Evolutionary conservation across 169 alveolate genomes (phyloP), one percentile per base, ranked within the genome.

Genomic region (Sarcocystis neurona): DNA sequence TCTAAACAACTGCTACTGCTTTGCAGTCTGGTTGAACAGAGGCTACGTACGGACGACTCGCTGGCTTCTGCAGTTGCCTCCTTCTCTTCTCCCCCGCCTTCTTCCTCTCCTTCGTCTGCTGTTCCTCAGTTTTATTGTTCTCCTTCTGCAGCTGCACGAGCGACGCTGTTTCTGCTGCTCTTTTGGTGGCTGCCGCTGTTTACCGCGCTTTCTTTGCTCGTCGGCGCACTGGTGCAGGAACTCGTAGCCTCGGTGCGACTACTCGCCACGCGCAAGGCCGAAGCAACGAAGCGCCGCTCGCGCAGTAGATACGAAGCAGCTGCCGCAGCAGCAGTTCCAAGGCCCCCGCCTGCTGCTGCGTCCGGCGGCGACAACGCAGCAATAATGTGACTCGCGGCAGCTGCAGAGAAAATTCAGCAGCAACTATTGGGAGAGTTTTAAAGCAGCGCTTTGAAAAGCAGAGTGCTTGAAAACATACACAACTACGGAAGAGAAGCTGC

Each of bases 151-250:
- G 53, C 20, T 12, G 82, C 43, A 1, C 82, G 41, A 10, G 12
- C 15, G 56, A 3, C n/a, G n/a, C n/a, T n/a, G n/a, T n/a, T 72
- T 72, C 34, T 72, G 53, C 34, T 72, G 20, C 39, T 72, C 2
- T 12, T 72, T 39, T 72, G 82, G 82, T 72, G 82, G 37, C 0
- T 37, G 3, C 82, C 82, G 1, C 56, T 72, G 30, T 18, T 72
- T 8, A 4, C 58, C 6, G 18, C 43, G 39, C 12, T 72, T n/a
- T 2, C 8, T 48, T 23, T 39, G 47, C 82, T 72, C 56, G 20
- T 53, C 48, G 82, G 82, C 0, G 23, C 41, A 39, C 82, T 72
- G 3, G 48, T 72, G 43, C 41, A 30, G 82, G 82, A 72, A 2
- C 27, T 72, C 43, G 27, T 37, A 15, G 41, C 12, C 56, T 72